Conservation (phyloP, 176 grass and related monocot species). For the Stipa capillata region DNA sequence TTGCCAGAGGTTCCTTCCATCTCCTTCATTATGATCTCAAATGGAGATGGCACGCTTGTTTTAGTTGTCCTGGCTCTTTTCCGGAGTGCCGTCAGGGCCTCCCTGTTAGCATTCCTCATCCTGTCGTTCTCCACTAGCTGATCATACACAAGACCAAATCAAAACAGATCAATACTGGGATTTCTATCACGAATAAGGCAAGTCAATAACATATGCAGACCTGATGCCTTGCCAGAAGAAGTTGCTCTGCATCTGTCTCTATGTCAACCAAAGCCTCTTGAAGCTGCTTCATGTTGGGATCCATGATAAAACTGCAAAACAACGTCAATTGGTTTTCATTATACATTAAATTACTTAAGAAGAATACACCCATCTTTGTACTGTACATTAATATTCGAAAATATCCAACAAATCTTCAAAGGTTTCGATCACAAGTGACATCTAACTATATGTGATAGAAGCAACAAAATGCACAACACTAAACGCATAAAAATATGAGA, state of each 20-base stretch:
- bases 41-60: slow-evolving; percentile 65
- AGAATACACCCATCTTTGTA: background rate
- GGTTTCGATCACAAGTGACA: background rate
- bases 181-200: background rate
- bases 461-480: background rate
- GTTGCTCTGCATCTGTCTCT: slow-evolving; percentile 61
- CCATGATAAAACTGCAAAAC: slow-evolving; percentile 40
- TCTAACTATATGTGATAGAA: background rate
- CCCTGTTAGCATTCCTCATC: slow-evolving; percentile 61
- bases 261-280: slow-evolving; percentile 53
- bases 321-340: background rate
- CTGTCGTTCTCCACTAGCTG: slow-evolving; percentile 81
- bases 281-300: slow-evolving; percentile 57
- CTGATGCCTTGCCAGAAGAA: slow-evolving; percentile 87
- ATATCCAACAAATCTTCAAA: background rate
- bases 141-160: background rate
- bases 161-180: background rate
- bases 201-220: slow-evolving; percentile 6
- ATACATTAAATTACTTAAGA: background rate
- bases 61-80: slow-evolving; percentile 70
- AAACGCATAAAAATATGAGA: background rate
- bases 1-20: slow-evolving; percentile 47
- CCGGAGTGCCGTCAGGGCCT: slow-evolving; percentile 63
- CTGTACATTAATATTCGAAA: background rate
- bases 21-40: slow-evolving; percentile 74